Percentiles rank a stretch among this genome's conserved stretches.
Conservation (phyloP, 2,329 filamentous ascomycete genomes). For the Botryosphaeria dothidea region DNA sequence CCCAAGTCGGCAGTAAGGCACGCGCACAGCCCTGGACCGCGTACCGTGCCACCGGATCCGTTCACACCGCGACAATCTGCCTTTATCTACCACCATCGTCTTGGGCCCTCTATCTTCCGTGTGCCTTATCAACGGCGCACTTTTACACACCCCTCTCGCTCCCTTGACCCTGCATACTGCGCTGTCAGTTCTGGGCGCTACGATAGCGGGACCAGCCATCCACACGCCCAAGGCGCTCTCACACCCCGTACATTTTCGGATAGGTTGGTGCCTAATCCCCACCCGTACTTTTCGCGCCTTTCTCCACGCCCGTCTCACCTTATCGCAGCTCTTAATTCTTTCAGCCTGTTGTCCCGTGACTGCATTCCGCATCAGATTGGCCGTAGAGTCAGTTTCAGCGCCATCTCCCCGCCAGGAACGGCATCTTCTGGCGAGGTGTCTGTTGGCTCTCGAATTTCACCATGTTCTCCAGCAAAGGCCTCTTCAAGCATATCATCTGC, state of each 20-base stretch:
- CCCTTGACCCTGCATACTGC: neutral
- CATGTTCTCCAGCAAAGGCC: conserved; percentile 59
- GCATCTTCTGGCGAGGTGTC: neutral
- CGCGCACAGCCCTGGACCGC: neutral
- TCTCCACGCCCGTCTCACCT: conserved; percentile 2
- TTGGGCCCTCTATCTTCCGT: neutral
- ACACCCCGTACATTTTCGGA: neutral
- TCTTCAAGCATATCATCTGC: conserved; percentile 54
- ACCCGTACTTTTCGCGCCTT: neutral
- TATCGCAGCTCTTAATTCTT: neutral
- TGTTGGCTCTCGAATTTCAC: conserved; percentile 15
- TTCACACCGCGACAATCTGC: neutral
- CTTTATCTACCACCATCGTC: neutral
- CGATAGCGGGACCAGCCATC: neutral
- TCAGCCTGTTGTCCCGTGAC: neutral
- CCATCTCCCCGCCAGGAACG: neutral
- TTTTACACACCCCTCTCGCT: neutral
- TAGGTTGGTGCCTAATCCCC: neutral
- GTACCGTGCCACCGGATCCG: neutral
- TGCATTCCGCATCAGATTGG: neutral
- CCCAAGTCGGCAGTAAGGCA: neutral
- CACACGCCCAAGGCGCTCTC: neutral
- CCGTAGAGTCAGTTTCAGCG: neutral
- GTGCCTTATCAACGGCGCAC: neutral
- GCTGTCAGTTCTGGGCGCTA: neutral